Conservation (phyloP, 306 rosid species). For the Pyrus betulifolia region DNA sequence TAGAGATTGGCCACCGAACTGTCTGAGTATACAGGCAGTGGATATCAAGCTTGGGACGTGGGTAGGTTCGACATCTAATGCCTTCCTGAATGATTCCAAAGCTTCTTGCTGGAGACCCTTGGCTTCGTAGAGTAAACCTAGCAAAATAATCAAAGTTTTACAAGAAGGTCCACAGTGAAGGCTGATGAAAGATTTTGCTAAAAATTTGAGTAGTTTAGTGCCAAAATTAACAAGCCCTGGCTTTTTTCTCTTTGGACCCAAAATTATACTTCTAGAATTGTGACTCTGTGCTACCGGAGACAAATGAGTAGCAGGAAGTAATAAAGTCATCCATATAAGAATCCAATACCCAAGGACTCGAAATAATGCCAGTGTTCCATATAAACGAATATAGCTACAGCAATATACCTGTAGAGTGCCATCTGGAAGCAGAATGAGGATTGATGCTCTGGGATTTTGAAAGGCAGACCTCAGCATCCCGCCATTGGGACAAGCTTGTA, state of each 20-base stretch:
- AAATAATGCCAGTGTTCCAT: background rate
- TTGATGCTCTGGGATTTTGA: constrained; percentile 64
- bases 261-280: background rate
- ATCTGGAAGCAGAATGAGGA: constrained; percentile 86
- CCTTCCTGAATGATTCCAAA: constrained; percentile 55
- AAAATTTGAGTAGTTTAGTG: background rate
- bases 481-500: constrained; percentile 63
- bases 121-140: constrained; percentile 66
- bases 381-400: background rate
- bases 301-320: background rate
- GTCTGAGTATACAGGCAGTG: constrained; percentile 57
- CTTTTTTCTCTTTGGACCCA: background rate
- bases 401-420: constrained; percentile 63
- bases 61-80: constrained; percentile 64
- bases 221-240: background rate
- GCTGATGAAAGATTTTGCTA: background rate
- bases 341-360: background rate
- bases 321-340: background rate
- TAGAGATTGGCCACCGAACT: constrained; percentile 59
- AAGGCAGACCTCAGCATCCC: constrained; percentile 81
- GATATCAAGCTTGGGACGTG: constrained; percentile 84
- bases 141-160: constrained; percentile 11
- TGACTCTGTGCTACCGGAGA: background rate
- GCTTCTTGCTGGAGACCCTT: constrained; percentile 73
- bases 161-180: background rate